These are phyloP conservation scores for Spizellomyces punctatus DNA, from an alignment of 192 early-diverging fungal species.

Conservation along the genomic window DNA sequence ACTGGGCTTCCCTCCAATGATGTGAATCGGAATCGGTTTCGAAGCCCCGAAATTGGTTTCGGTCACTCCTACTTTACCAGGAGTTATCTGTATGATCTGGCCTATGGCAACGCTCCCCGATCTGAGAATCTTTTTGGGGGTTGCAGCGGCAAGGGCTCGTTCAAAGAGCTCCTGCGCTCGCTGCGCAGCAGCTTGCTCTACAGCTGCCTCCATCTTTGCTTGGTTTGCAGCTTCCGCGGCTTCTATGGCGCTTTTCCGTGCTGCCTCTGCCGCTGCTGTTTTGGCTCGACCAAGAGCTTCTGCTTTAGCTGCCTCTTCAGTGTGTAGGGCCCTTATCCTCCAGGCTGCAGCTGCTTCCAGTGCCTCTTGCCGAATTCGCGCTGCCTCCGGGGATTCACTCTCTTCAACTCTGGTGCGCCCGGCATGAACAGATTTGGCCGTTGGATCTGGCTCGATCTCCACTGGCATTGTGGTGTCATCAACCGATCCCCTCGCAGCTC, in stretches of 20 bases:
- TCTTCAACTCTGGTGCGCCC: slow-evolving; percentile 15
- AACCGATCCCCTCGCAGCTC: slow-evolving; percentile 1
- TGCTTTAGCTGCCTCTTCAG: not conserved
- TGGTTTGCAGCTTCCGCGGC: not conserved
- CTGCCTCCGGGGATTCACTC: slow-evolving; percentile 2
- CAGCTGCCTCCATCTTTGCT: not conserved
- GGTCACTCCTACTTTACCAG: not conserved
- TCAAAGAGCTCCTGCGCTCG: no score
- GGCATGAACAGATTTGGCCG: slow-evolving; percentile 18
- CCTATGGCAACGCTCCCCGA: no score
- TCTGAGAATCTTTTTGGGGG: no score
- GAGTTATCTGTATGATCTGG: not conserved
- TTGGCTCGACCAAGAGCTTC: not conserved
- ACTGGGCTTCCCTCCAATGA: not conserved
- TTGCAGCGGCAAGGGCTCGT: no score
- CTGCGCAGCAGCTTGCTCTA: no score
- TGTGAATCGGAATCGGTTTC: not conserved
- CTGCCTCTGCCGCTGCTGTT: not conserved
- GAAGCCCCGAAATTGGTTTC: not conserved
- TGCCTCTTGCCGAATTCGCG: not conserved
- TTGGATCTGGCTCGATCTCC: not conserved
- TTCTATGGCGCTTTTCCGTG: not conserved
- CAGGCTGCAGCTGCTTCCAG: slow-evolving; percentile 5
- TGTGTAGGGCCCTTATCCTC: not conserved
- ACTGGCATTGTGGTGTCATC: no score